A percentile compares a stretch with the other conserved stretches of the same genome.
phyloP scores from a whole-genome alignment of 805 yeast species.

The Yarrowia yakushimensis region DNA sequence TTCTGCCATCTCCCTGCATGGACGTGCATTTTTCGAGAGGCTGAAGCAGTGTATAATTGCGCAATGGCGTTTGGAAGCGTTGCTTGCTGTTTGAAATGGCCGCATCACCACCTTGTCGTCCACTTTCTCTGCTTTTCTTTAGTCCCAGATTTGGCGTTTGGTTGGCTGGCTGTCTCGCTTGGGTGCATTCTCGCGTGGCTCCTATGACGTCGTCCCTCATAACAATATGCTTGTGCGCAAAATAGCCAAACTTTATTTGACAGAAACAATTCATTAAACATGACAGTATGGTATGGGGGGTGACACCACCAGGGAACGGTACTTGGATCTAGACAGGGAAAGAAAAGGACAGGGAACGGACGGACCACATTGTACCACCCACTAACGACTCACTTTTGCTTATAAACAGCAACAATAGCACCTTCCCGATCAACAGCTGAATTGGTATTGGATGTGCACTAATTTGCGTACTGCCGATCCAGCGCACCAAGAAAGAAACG shows the following conservation, averaged over 20 bases:
- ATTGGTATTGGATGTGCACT: background rate
- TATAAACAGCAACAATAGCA: background rate
- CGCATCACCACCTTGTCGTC: background rate
- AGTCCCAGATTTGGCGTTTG: background rate
- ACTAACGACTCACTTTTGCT: no score
- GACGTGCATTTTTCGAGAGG: constrained; percentile 15
- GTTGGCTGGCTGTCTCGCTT: background rate
- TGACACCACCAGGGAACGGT: no score
- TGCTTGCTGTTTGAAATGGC: no score
- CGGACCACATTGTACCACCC: no score
- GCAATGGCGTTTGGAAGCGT: background rate
- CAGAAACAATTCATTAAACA: background rate
- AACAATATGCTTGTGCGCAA: constrained; percentile 10
- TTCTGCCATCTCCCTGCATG: constrained; percentile 22
- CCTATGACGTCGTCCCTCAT: constrained; percentile 7
- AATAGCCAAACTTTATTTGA: background rate
- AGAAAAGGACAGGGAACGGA: no score
- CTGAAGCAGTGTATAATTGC: background rate
- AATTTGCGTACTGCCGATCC: constrained; percentile 1
- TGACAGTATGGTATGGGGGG: no score
- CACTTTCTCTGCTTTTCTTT: background rate
- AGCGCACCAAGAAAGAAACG: constrained; percentile 10
- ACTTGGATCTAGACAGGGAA: no score
- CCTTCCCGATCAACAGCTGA: no score
- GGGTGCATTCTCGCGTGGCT: constrained; percentile 5